phyloP scores from a whole-genome alignment of 768 basidiomycete species.

The Grammothele lineata region DNA sequence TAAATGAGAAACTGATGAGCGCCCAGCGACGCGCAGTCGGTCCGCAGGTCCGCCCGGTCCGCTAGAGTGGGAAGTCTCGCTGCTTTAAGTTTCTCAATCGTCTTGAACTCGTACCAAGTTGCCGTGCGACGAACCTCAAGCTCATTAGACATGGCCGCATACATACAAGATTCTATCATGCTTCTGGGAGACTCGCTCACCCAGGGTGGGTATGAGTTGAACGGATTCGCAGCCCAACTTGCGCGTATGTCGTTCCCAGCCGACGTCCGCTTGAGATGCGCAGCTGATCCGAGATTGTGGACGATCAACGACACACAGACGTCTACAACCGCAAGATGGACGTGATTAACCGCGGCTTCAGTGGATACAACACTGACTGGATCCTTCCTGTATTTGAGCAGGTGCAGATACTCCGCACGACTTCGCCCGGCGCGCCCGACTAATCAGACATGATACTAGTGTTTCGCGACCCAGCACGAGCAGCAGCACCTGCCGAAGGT shows the following conservation, averaged over 20 bases:
- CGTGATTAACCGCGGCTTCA: constrained; percentile 79
- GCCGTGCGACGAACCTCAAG: too few relatives aligned
- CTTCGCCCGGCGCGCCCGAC: not conserved
- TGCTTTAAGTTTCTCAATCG: too few relatives aligned
- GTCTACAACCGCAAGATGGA: constrained; percentile 79
- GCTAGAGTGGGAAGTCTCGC: too few relatives aligned
- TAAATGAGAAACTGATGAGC: too few relatives aligned
- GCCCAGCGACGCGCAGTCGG: too few relatives aligned
- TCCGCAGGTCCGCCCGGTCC: too few relatives aligned
- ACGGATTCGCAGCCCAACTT: constrained; percentile 67
- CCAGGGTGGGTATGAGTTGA: constrained; percentile 54
- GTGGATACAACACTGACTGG: constrained; percentile 89
- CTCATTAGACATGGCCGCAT: constrained; percentile 66
- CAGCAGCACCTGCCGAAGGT: constrained; percentile 51
- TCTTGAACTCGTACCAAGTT: too few relatives aligned
- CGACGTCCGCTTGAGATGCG: too few relatives aligned
- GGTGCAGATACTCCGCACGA: constrained; percentile 32
- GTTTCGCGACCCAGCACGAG: constrained; percentile 51
- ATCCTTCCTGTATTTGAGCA: constrained; percentile 74
- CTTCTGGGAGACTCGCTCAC: constrained; percentile 84
- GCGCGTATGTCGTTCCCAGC: constrained; percentile 42
- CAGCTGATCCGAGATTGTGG: too few relatives aligned
- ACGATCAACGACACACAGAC: constrained; percentile 74
- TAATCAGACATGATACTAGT: constrained; percentile 32
- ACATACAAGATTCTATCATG: constrained; percentile 61